Percentiles rank a stretch among this genome's conserved stretches.
phyloP scores from a whole-genome alignment of 129 eudicot genomes.

The Smallanthus sonchifolius region DNA sequence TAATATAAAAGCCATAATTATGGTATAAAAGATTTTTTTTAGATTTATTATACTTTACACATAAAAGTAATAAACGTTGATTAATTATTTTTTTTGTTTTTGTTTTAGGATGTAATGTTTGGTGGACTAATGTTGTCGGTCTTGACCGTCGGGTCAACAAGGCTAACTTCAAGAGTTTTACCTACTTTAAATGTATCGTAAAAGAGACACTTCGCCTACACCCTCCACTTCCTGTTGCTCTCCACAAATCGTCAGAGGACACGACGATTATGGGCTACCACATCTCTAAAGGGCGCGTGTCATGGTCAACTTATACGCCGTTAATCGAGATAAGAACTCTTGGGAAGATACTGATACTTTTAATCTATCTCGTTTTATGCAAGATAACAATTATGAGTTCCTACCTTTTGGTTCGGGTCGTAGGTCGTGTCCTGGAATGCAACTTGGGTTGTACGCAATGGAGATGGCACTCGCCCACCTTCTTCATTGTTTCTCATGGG shows the following conservation, averaged over 20 bases:
- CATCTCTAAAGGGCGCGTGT: not conserved
- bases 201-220: not conserved
- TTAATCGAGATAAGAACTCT: not conserved
- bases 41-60: no score
- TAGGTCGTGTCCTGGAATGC: not conserved
- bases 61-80: no score
- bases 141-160: not conserved
- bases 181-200: conserved; percentile 1
- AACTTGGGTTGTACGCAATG: conserved; percentile 2
- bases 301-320: not conserved
- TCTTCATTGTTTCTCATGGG: conserved; percentile 11
- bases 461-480: not conserved
- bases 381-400: not conserved
- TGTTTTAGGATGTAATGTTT: no score
- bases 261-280: not conserved
- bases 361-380: not conserved
- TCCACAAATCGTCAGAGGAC: not conserved
- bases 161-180: not conserved
- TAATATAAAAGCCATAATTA: no score
- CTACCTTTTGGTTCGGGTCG: not conserved
- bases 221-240: not conserved
- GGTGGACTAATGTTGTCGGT: not conserved
- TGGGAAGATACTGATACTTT: not conserved
- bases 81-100: no score
- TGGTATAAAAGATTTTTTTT: no score